phyloP scores from a whole-genome alignment of 164 flowering plant genomes.

The Buxus sempervirens region DNA sequence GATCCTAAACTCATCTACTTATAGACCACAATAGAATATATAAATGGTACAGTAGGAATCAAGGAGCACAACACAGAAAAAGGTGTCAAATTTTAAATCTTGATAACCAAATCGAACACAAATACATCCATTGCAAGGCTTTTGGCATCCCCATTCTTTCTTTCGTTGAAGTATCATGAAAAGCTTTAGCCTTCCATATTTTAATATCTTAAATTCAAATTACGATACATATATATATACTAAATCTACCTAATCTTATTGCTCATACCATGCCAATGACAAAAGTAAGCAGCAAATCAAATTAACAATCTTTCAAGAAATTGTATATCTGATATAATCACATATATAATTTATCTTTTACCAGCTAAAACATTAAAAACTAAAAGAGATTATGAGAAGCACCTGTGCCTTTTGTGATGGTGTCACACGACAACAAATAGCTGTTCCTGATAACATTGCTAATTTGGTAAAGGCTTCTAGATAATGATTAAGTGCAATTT shows the following conservation, averaged over 20 bases:
- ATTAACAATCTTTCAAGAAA: not conserved
- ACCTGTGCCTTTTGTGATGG: constrained; percentile 99
- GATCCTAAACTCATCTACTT: too few species aligned
- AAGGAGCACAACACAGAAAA: too few species aligned
- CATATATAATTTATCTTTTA: not conserved
- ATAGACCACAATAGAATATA: too few species aligned
- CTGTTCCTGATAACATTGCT: constrained; percentile 90
- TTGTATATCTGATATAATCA: not conserved
- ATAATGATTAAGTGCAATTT: constrained; percentile 78
- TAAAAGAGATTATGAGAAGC: constrained; percentile 2
- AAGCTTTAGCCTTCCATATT: not conserved
- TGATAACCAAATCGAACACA: too few species aligned
- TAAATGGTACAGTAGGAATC: too few species aligned
- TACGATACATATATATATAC: not conserved
- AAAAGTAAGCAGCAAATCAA: not conserved
- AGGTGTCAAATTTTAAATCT: too few species aligned
- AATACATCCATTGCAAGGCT: too few species aligned
- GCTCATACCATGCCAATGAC: not conserved
- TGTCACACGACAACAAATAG: constrained; percentile 97
- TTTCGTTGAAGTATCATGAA: not conserved
- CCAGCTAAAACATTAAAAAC: not conserved
- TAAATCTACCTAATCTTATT: too few species aligned
- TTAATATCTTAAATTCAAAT: not conserved
- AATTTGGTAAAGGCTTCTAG: constrained; percentile 82
- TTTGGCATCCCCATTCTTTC: too few species aligned